Conservation (phyloP, 2,329 filamentous ascomycete species). For the Neonectria punicea region DNA sequence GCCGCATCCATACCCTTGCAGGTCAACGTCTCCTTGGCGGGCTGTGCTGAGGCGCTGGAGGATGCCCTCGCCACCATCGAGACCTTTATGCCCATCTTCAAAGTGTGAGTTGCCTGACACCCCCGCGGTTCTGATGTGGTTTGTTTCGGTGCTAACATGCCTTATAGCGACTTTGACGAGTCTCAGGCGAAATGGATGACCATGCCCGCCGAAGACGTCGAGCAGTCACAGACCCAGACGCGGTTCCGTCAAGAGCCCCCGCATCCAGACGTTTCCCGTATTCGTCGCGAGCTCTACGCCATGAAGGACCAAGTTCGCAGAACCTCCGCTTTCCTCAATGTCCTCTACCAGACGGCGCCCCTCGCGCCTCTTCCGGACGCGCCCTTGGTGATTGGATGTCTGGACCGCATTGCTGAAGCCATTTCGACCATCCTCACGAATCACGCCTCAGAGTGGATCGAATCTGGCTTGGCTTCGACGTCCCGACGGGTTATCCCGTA, state of each 20-base stretch:
- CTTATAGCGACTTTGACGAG: constrained; percentile 34
- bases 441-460: constrained; percentile 40
- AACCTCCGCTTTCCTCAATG: constrained; percentile 13
- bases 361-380: neutral
- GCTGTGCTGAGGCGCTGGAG: constrained; percentile 20
- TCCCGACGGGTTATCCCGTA: constrained; percentile 23
- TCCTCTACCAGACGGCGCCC: neutral
- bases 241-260: constrained; percentile 13
- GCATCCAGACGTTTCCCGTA: constrained; percentile 18
- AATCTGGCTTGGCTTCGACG: constrained; percentile 11
- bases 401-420: constrained; percentile 17
- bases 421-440: constrained; percentile 38
- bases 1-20: constrained; percentile 23
- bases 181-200: constrained; percentile 29
- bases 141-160: neutral
- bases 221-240: neutral
- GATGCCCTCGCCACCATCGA: neutral
- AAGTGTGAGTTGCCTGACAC: constrained; percentile 25
- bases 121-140: too few species aligned
- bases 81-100: constrained; percentile 36
- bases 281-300: constrained; percentile 32
- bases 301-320: constrained; percentile 34
- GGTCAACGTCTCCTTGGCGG: constrained; percentile 17
- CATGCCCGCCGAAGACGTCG: constrained; percentile 2
- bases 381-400: neutral